phyloP scores from a whole-genome alignment of 2,329 filamentous ascomycete species.

The Aureobasidium sp. region DNA sequence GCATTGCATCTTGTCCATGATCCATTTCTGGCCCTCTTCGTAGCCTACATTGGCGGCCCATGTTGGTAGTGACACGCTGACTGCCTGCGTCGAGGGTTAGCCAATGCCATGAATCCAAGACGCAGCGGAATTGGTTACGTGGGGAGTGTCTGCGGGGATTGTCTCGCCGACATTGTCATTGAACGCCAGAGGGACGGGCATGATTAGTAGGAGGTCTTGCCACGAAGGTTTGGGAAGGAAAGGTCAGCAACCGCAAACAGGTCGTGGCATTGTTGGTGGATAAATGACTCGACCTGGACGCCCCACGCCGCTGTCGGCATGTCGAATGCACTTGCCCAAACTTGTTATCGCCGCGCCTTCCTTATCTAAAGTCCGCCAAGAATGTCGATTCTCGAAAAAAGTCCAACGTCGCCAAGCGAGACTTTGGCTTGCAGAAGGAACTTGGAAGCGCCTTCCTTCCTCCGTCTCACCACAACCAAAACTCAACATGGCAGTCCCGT shows the following conservation, averaged over 20 bases:
- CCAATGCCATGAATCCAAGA: background rate
- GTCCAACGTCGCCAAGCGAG: background rate
- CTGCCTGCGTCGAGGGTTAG: constrained; percentile 51
- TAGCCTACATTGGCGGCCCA: constrained; percentile 89
- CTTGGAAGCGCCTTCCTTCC: background rate
- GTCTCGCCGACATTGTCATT: constrained; percentile 49
- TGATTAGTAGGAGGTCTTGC: background rate
- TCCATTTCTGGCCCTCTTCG: constrained; percentile 83
- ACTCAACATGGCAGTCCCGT: constrained; percentile 21
- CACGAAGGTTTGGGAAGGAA: constrained; percentile 20
- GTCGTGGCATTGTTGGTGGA: background rate
- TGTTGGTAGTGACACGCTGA: constrained; percentile 90
- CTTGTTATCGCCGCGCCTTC: background rate
- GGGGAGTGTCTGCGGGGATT: constrained; percentile 68
- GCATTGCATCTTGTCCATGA: constrained; percentile 74
- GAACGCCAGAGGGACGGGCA: constrained; percentile 20
- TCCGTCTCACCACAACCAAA: too few relatives aligned
- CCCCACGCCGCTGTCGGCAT: constrained; percentile 1
- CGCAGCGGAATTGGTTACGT: constrained; percentile 47
- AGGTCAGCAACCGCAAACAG: background rate
- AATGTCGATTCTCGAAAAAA: background rate
- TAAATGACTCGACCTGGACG: background rate
- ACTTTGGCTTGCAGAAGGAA: background rate
- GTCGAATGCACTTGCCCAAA: background rate
- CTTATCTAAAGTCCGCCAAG: background rate